A percentile compares a stretch with the other conserved stretches of the same genome.
Evolutionary conservation across 2,329 filamentous ascomycete species (phyloP).

Genomic region (Sporothrix brunneoviolacea): DNA sequence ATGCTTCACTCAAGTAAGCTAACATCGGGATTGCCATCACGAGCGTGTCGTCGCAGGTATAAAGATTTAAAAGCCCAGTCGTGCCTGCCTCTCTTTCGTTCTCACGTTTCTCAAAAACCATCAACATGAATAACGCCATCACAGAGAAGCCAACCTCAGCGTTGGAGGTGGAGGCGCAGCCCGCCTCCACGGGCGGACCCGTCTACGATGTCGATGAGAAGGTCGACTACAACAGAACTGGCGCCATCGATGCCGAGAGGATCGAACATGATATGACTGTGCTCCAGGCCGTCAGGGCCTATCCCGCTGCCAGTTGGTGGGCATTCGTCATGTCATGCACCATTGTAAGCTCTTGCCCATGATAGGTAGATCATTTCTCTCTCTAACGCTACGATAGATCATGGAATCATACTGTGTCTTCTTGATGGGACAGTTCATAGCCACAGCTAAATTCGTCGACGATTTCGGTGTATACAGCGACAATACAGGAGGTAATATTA

Average conservation of each 20-base stretch:
- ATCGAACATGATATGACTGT: slow-evolving; percentile 29
- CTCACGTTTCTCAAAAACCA: not conserved
- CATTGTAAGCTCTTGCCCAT: slow-evolving; percentile 30
- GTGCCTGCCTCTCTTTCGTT: slow-evolving; percentile 3
- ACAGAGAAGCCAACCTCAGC: not conserved
- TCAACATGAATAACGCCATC: slow-evolving; percentile 16
- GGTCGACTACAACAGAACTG: slow-evolving; percentile 38
- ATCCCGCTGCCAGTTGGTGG: slow-evolving; percentile 33
- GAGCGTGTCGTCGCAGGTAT: too few species aligned
- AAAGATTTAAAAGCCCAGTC: slow-evolving; percentile 4
- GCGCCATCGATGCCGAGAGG: slow-evolving; percentile 51
- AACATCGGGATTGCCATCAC: not conserved
- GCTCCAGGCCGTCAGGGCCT: slow-evolving; percentile 27
- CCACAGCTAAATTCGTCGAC: slow-evolving; percentile 38
- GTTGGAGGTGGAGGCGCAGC: slow-evolving; percentile 10
- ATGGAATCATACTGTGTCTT: slow-evolving; percentile 61
- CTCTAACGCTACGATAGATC: slow-evolving; percentile 36
- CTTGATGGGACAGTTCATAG: slow-evolving; percentile 53
- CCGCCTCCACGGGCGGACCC: not conserved
- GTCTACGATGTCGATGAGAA: slow-evolving; percentile 29
- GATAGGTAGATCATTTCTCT: not conserved
- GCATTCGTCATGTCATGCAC: slow-evolving; percentile 34
- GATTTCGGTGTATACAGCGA: slow-evolving; percentile 38
- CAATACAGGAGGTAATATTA: slow-evolving; percentile 26
- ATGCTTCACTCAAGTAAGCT: not conserved